These are phyloP conservation scores for Mollisia scopiformis DNA, from an alignment of 2,329 filamentous ascomycete species.

Conservation along the genomic window DNA sequence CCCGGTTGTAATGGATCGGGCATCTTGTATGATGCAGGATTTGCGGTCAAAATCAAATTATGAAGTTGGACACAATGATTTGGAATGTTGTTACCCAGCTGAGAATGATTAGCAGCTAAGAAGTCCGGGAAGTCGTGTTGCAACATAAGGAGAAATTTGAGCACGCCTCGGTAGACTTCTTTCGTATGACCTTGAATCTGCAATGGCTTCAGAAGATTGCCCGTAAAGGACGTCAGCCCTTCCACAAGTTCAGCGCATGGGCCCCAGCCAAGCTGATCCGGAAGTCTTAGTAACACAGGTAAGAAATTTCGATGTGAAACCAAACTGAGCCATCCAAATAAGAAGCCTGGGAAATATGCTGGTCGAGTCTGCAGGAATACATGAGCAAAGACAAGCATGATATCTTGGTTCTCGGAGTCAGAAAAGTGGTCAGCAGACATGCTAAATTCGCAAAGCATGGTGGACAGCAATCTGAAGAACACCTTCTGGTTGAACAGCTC, in stretches of 20 bases:
- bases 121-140: constrained; percentile 97
- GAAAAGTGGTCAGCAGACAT: constrained; percentile 58
- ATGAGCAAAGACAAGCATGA: constrained; percentile 72
- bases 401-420: constrained; percentile 65
- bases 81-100: constrained; percentile 80
- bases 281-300: constrained; percentile 72
- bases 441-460: constrained; percentile 77
- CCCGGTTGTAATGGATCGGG: constrained; percentile 74
- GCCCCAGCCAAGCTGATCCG: constrained; percentile 73
- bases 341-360: constrained; percentile 76
- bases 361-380: constrained; percentile 78
- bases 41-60: constrained; percentile 85
- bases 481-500: constrained; percentile 86
- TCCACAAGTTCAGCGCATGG: constrained; percentile 75
- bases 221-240: constrained; percentile 72
- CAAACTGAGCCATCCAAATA: constrained; percentile 82
- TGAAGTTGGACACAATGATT: constrained; percentile 84
- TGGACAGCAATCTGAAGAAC: constrained; percentile 88
- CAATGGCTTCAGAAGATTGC: constrained; percentile 76
- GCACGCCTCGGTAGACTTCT: constrained; percentile 80
- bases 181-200: constrained; percentile 72
- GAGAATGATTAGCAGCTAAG: constrained; percentile 82
- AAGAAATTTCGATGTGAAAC: constrained; percentile 86
- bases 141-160: constrained; percentile 82
- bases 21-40: constrained; percentile 70